These are phyloP conservation scores for Zygosaccharomyces pseudobailii DNA, from an alignment of 1,139 yeast species.

Conservation along the genomic window DNA sequence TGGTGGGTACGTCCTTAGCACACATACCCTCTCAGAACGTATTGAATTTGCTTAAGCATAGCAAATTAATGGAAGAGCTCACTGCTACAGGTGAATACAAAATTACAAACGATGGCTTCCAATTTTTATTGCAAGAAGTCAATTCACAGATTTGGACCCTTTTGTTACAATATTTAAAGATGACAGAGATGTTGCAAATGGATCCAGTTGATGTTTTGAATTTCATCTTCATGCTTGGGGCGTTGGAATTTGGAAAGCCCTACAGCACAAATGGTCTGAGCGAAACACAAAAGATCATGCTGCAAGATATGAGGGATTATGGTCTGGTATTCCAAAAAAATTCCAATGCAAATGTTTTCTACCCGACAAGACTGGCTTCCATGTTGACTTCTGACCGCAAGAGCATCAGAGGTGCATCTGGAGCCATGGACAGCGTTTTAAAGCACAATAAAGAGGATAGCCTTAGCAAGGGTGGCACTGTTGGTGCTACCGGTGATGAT, in stretches of 20 bases:
- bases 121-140: conserved; percentile 84
- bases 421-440: conserved; percentile 61
- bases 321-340: conserved; percentile 82
- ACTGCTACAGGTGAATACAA: conserved; percentile 46
- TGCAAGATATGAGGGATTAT: conserved; percentile 84
- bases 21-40: conserved; percentile 67
- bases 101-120: conserved; percentile 91
- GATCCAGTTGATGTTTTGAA: conserved; percentile 95
- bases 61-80: conserved; percentile 78
- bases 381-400: conserved; percentile 82
- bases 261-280: conserved; percentile 69
- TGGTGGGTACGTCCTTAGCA: conserved; percentile 86
- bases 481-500: conserved; percentile 22
- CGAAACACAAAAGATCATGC: conserved; percentile 78
- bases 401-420: conserved; percentile 62
- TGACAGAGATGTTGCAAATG: conserved; percentile 82
- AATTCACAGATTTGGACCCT: conserved; percentile 96
- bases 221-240: conserved; percentile 88
- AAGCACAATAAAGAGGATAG: conserved; percentile 34
- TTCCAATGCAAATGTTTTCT: conserved; percentile 59
- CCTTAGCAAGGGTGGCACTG: conserved; percentile 12
- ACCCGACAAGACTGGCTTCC: conserved; percentile 89
- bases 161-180: conserved; percentile 75
- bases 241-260: conserved; percentile 84
- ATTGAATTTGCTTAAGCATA: conserved; percentile 58